Conservation (phyloP, 768 basidiomycete genomes). For the Tubosaeta brunneosetosa region DNA sequence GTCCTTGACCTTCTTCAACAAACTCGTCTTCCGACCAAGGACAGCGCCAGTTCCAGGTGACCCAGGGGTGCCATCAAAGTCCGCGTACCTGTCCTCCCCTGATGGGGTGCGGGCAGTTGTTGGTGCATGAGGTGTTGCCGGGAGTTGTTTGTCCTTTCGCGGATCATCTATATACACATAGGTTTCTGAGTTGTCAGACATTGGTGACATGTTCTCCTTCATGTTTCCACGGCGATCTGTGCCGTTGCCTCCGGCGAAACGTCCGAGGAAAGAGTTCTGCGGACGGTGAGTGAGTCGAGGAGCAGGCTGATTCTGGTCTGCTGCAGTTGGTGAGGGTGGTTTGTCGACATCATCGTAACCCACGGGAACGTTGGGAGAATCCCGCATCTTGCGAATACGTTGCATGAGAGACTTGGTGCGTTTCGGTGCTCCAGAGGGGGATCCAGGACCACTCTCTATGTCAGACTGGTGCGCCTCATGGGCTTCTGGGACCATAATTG, state of each 20-base stretch:
- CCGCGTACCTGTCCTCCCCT: constrained; percentile 35
- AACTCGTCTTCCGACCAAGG: constrained; percentile 69
- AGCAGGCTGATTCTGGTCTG: constrained; percentile 23
- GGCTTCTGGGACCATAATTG: constrained; percentile 69
- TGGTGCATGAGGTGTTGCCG: constrained; percentile 37
- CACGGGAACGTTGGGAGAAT: constrained; percentile 79
- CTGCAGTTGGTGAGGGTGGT: constrained; percentile 42
- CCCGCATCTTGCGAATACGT: constrained; percentile 84
- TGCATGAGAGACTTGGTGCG: constrained; percentile 83
- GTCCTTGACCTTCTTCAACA: constrained; percentile 75
- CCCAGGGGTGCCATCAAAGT: constrained; percentile 43
- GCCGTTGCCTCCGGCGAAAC: constrained; percentile 46
- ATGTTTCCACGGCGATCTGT: constrained; percentile 34
- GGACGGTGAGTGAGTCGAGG: constrained; percentile 62
- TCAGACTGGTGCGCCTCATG: constrained; percentile 40
- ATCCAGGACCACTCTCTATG: constrained; percentile 35
- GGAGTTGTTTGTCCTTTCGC: constrained; percentile 51
- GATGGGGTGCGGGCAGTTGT: constrained; percentile 22
- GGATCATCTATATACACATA: constrained; percentile 62
- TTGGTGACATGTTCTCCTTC: constrained; percentile 30
- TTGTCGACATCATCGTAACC: constrained; percentile 38
- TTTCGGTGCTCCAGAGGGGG: constrained; percentile 50
- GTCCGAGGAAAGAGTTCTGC: constrained; percentile 74
- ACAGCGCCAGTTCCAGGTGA: constrained; percentile 37
- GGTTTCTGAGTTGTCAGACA: constrained; percentile 39